Percentiles rank a stretch among this genome's conserved stretches.
Conservation (phyloP, 2,329 filamentous ascomycete genomes). For the Nectriaceae sp. region DNA sequence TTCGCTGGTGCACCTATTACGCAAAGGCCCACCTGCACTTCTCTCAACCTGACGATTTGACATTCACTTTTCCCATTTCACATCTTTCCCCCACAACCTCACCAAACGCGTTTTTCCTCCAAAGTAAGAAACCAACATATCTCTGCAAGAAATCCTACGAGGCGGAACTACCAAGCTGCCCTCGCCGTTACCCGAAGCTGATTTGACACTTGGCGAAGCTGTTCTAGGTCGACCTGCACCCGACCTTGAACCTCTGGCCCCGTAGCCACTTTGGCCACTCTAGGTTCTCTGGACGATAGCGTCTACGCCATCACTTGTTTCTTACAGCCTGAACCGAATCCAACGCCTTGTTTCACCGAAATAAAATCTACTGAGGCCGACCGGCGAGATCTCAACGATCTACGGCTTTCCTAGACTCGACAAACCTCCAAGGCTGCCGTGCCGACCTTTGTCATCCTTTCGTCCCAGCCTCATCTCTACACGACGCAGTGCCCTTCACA, state of each 20-base stretch:
- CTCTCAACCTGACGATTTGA: slow-evolving; percentile 40
- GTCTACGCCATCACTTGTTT: not conserved
- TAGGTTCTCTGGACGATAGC: not conserved
- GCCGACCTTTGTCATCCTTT: not conserved
- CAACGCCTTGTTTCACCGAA: no score
- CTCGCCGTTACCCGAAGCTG: slow-evolving; percentile 9
- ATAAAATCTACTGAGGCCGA: no score
- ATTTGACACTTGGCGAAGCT: slow-evolving; percentile 33
- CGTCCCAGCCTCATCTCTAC: not conserved
- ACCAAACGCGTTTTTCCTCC: slow-evolving; percentile 24
- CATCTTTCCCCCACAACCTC: slow-evolving; percentile 32
- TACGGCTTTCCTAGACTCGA: no score
- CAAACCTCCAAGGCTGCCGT: not conserved
- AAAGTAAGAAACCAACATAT: slow-evolving; percentile 16
- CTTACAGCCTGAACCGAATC: no score
- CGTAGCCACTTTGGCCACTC: slow-evolving; percentile 24
- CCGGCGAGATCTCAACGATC: no score
- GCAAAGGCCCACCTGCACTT: slow-evolving; percentile 41
- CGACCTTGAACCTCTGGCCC: slow-evolving; percentile 34
- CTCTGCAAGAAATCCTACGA: slow-evolving; percentile 5
- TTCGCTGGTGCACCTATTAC: slow-evolving; percentile 35
- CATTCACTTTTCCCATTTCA: slow-evolving; percentile 34
- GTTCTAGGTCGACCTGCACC: slow-evolving; percentile 44
- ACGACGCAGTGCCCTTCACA: slow-evolving; percentile 2
- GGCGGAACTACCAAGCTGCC: slow-evolving; percentile 9